Evolutionary conservation across 169 alveolate species (phyloP).

Genomic region (Cyclospora cayetanensis): DNA sequence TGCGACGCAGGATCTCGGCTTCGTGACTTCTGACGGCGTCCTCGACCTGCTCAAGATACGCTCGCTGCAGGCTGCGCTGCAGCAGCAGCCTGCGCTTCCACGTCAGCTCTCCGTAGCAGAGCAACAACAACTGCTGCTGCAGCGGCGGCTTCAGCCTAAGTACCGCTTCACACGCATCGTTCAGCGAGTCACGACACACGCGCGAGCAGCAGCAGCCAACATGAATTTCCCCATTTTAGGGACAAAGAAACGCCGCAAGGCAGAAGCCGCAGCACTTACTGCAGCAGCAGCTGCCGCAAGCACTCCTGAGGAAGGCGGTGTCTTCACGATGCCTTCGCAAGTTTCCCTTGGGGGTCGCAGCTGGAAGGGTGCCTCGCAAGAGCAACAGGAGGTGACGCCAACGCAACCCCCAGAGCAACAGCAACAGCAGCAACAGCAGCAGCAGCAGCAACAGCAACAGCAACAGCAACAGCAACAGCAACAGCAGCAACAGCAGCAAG

Average conservation of each 20-base stretch:
- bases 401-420: background rate
- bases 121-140: conserved; percentile 31
- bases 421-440: background rate
- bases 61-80: conserved; percentile 28
- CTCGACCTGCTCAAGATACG: conserved; percentile 9
- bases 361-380: background rate
- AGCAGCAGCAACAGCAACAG: background rate
- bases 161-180: background rate
- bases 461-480: too few relatives aligned
- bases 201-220: conserved; percentile 49
- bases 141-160: conserved; percentile 35
- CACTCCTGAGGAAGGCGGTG: background rate
- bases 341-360: background rate
- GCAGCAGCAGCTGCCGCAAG: conserved; percentile 42
- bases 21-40: background rate
- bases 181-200: background rate
- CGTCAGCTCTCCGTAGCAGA: background rate
- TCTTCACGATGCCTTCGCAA: background rate
- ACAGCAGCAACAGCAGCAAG: too few relatives aligned
- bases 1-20: conserved; percentile 15
- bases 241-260: background rate
- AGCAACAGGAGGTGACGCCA: conserved; percentile 17
- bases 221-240: background rate
- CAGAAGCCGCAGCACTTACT: conserved; percentile 24
- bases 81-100: conserved; percentile 22